Evolutionary conservation across 2,329 filamentous ascomycete genomes (phyloP).

Genomic region (Thermomyces lanuginosus): DNA sequence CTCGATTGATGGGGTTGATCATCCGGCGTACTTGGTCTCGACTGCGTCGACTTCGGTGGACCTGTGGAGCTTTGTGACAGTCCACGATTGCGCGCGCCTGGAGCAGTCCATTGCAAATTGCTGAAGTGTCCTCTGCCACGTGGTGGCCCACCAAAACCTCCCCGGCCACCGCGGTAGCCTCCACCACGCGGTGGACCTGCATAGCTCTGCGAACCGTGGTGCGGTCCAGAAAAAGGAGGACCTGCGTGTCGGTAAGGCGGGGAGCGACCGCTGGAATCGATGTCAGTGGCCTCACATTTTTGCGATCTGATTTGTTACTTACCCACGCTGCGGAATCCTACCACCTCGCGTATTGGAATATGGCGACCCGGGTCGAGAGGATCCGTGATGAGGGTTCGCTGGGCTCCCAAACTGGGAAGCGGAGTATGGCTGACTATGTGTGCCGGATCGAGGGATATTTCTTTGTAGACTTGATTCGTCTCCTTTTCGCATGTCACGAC

Average conservation of each 20-base stretch:
- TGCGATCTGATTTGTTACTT: conserved; percentile 13
- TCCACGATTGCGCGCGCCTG: conserved; percentile 37
- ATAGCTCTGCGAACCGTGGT: conserved; percentile 37
- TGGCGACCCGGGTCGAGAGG: conserved; percentile 46
- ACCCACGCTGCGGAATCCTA: conserved; percentile 39
- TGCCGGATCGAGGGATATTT: conserved; percentile 25
- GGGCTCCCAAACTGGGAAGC: conserved; percentile 44
- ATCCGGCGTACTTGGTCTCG: conserved; percentile 10
- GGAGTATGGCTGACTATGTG: conserved; percentile 34
- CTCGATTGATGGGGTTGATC: conserved; percentile 11
- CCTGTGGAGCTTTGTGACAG: conserved; percentile 25
- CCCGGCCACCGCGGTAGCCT: conserved; percentile 43
- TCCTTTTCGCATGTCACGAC: conserved; percentile 18
- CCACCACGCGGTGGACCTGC: conserved; percentile 35
- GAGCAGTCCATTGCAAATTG: conserved; percentile 55
- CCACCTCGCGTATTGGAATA: conserved; percentile 39
- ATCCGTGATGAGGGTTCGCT: conserved; percentile 40
- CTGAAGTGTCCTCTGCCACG: conserved; percentile 47
- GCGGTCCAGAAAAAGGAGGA: conserved; percentile 37
- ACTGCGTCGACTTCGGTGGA: conserved; percentile 17
- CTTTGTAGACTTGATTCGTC: conserved; percentile 16
- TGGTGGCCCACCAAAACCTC: conserved; percentile 27
- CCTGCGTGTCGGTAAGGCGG: conserved; percentile 42
- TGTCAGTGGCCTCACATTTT: conserved; percentile 11
- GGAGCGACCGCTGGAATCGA: conserved; percentile 37